These are phyloP conservation scores for Chalaropsis ovoidea DNA, from an alignment of 2,329 filamentous ascomycete genomes.

Conservation along the genomic window DNA sequence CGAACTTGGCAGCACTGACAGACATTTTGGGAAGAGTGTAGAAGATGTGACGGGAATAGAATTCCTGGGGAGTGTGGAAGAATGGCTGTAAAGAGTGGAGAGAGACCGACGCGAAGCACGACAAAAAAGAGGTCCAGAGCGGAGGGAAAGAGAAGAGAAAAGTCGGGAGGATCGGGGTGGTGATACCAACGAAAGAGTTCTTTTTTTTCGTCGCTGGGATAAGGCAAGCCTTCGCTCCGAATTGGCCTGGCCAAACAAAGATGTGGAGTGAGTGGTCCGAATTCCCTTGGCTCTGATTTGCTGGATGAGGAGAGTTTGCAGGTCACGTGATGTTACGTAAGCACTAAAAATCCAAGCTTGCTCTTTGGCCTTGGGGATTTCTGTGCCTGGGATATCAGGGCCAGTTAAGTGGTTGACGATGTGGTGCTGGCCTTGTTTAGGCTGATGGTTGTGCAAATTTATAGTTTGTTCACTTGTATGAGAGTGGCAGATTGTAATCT, in stretches of 20 bases:
- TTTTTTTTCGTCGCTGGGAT: constrained; percentile 17
- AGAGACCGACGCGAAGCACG: constrained; percentile 10
- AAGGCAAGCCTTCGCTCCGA: constrained; percentile 17
- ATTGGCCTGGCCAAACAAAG: constrained; percentile 11
- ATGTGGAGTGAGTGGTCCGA: constrained; percentile 19
- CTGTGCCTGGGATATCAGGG: constrained; percentile 22
- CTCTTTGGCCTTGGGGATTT: neutral
- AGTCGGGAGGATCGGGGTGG: constrained; percentile 23
- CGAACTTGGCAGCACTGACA: constrained; percentile 60
- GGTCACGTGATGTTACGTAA: constrained; percentile 20
- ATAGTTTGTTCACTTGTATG: no score
- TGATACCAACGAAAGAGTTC: constrained; percentile 22
- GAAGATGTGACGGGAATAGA: constrained; percentile 29
- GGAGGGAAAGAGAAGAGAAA: constrained; percentile 18
- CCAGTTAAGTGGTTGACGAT: neutral
- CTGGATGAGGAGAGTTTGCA: neutral
- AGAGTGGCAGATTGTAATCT: no score
- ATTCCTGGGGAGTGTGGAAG: constrained; percentile 23
- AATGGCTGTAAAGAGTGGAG: constrained; percentile 30
- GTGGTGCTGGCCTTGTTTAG: neutral
- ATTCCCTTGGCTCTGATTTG: constrained; percentile 23
- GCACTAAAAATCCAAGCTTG: neutral
- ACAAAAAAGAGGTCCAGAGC: constrained; percentile 9
- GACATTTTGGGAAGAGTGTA: constrained; percentile 47
- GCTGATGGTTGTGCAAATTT: no score